A percentile compares a stretch with the other conserved stretches of the same genome.
Conservation (phyloP, 139 green algal genomes). For the Haematococcus lacustris region DNA sequence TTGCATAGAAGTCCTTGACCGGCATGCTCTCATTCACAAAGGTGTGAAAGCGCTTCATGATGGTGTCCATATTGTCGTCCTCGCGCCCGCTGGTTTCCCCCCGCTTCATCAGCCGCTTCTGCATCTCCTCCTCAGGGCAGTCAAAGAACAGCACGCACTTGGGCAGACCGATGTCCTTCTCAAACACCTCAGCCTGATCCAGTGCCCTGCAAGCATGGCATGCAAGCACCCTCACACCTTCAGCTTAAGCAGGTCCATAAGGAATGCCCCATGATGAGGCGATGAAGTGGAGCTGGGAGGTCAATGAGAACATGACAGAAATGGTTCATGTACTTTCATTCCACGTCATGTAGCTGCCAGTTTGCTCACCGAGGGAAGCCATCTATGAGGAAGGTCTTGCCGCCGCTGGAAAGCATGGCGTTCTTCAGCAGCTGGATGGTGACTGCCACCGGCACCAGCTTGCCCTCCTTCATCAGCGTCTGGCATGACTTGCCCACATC, state of each 20-base stretch:
- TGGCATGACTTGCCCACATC: conserved; percentile 57
- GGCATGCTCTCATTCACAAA: conserved; percentile 67
- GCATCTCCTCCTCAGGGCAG: conserved; percentile 65
- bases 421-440: conserved; percentile 68
- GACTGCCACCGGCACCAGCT: conserved; percentile 67
- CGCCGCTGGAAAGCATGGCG: conserved; percentile 55
- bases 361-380: conserved; percentile 71
- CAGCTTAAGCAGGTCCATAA: no score
- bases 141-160: conserved; percentile 36
- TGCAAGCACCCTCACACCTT: no score
- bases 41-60: conserved; percentile 89
- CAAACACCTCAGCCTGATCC: conserved; percentile 71
- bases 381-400: conserved; percentile 80
- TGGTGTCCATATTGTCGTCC: conserved; percentile 93
- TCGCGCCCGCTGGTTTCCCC: conserved; percentile 78
- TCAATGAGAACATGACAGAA: no score
- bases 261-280: no score
- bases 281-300: no score
- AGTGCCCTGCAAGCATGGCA: conserved; percentile 54
- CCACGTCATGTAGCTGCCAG: no score
- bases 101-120: conserved; percentile 77
- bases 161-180: conserved; percentile 41
- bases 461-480: conserved; percentile 73
- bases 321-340: no score
- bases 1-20: conserved; percentile 74